Conservation (phyloP, 768 basidiomycete genomes). For the Tylopilus balloui region DNA sequence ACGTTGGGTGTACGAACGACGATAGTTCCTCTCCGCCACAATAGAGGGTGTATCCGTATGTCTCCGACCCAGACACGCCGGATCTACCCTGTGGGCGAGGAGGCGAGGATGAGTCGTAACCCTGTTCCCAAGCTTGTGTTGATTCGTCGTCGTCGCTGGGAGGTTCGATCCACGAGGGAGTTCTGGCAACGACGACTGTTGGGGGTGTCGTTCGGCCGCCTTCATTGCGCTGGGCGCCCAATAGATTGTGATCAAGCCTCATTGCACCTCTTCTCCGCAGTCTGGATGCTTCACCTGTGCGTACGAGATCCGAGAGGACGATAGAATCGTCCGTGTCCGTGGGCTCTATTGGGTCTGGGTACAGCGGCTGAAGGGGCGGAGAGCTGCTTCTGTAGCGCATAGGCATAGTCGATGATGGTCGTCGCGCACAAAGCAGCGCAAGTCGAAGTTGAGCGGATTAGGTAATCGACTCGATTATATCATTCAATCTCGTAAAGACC, state of each 20-base stretch:
- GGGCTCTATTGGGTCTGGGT: conserved; percentile 25
- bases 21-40: conserved; percentile 37
- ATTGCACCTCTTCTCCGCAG: conserved; percentile 71
- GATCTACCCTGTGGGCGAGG: conserved; percentile 24
- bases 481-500: too few species aligned
- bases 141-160: conserved; percentile 32
- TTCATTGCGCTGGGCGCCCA: conserved; percentile 29
- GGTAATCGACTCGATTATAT: conserved; percentile 7
- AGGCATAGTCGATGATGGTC: conserved; percentile 28
- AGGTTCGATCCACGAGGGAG: conserved; percentile 34
- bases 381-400: conserved; percentile 28
- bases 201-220: conserved; percentile 22
- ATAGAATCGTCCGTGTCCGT: conserved; percentile 63
- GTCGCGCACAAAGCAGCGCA: conserved; percentile 14
- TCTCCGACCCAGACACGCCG: conserved; percentile 12
- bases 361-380: conserved; percentile 4
- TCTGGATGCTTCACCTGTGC: conserved; percentile 69
- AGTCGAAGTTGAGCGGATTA: conserved; percentile 1
- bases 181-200: conserved; percentile 25
- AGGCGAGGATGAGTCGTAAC: conserved; percentile 27
- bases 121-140: conserved; percentile 33
- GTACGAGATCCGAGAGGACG: conserved; percentile 67
- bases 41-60: conserved; percentile 36
- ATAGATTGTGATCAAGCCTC: conserved; percentile 47
- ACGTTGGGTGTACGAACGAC: conserved; percentile 4